A percentile compares a stretch with the other conserved stretches of the same genome.
phyloP scores from a whole-genome alignment of 371 early-diverging fungal genomes.

The Mucor plumbeus region DNA sequence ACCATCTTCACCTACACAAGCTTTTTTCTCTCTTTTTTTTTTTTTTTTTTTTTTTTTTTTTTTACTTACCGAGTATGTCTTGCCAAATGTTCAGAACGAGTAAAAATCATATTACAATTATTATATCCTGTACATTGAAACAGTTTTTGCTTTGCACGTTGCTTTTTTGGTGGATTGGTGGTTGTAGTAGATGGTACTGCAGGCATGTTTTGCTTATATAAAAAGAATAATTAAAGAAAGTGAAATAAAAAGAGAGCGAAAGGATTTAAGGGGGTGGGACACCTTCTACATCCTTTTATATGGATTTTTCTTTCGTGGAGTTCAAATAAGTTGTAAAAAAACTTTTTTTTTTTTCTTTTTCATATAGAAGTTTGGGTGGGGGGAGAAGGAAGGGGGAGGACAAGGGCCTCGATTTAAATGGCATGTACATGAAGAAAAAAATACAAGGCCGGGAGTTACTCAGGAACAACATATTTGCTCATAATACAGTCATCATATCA shows the following conservation, averaged over 20 bases:
- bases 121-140: conserved; percentile 65
- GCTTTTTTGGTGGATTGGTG: conserved; percentile 17
- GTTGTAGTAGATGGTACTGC: conserved; percentile 6
- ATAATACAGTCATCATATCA: conserved; percentile 12
- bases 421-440: background rate
- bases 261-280: conserved; percentile 2
- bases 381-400: conserved; percentile 1
- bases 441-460: background rate
- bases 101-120: conserved; percentile 64
- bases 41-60: too few relatives aligned
- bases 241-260: conserved; percentile 1
- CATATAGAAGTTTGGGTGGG: background rate
- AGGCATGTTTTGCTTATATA: conserved; percentile 16
- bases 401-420: conserved; percentile 6
- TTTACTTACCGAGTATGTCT: conserved; percentile 55
- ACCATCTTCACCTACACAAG: background rate
- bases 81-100: conserved; percentile 66
- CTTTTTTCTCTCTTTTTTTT: background rate
- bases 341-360: background rate
- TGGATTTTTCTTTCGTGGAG: background rate
- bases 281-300: conserved; percentile 7
- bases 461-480: conserved; percentile 5
- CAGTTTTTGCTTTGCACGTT: conserved; percentile 47
- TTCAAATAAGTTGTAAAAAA: conserved; percentile 3
- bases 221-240: background rate